Evolutionary conservation across 2,329 filamentous ascomycete genomes (phyloP).

Genomic region (Periconia sp.): DNA sequence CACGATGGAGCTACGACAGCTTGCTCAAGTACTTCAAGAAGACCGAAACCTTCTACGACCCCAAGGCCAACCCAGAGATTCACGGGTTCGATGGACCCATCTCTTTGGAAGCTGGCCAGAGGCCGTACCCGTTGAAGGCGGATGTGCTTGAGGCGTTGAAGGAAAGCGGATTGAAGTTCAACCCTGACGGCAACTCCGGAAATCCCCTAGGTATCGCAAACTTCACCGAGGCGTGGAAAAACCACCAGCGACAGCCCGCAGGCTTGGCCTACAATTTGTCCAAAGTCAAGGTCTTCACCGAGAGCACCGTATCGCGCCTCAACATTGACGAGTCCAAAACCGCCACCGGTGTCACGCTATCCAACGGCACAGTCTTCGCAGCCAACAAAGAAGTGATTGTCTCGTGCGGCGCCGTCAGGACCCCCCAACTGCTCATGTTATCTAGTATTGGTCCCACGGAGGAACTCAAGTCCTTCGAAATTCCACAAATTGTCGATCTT

Average conservation of each 20-base stretch:
- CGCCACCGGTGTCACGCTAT: conserved; percentile 19
- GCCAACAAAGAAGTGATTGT: conserved; percentile 27
- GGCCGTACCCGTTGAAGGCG: conserved; percentile 22
- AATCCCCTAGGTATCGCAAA: conserved; percentile 23
- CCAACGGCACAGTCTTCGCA: conserved; percentile 9
- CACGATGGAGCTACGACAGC: conserved; percentile 29
- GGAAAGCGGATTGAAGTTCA: conserved; percentile 12
- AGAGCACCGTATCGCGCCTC: conserved; percentile 14
- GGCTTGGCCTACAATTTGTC: conserved; percentile 13
- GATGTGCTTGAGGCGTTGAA: conserved; percentile 16
- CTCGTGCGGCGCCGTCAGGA: conserved; percentile 29
- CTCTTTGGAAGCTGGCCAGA: conserved; percentile 17
- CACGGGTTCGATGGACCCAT: conserved; percentile 32
- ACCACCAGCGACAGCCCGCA: conserved; percentile 24
- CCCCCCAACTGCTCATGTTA: conserved; percentile 32
- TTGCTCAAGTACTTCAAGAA: conserved; percentile 32
- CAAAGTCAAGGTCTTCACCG: conserved; percentile 16
- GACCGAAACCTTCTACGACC: conserved; percentile 24
- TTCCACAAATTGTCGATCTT: conserved; percentile 56
- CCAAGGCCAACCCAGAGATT: conserved; percentile 15
- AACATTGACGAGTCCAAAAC: conserved; percentile 9
- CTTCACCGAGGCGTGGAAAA: conserved; percentile 23
- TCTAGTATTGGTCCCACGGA: conserved; percentile 35
- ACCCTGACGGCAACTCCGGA: conserved; percentile 20
- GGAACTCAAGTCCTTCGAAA: conserved; percentile 55